phyloP scores from a whole-genome alignment of 768 basidiomycete genomes.

The Fomitopsis serialis region DNA sequence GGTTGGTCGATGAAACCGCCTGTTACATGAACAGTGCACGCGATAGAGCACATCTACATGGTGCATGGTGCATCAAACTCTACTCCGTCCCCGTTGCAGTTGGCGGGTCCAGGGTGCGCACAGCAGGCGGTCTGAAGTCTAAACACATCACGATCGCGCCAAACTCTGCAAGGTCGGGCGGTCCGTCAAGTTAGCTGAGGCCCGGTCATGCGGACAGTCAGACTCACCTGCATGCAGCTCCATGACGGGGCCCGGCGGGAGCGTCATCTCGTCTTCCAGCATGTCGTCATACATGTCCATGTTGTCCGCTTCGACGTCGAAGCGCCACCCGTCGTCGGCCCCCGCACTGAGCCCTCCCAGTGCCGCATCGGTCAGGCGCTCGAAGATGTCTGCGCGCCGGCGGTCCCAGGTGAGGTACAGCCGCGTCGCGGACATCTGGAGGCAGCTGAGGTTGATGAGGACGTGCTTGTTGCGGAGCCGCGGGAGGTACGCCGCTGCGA shows the following conservation, averaged over 20 bases:
- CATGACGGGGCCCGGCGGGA: neutral
- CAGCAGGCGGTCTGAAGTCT: neutral
- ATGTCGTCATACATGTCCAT: neutral
- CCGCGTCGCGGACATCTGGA: constrained; percentile 24
- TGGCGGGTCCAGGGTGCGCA: too few relatives aligned
- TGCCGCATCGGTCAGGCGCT: neutral
- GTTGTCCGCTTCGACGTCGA: neutral
- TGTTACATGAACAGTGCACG: too few relatives aligned
- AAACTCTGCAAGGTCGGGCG: neutral
- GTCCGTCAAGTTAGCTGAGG: neutral
- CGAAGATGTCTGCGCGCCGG: neutral
- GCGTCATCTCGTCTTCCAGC: neutral
- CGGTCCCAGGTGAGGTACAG: constrained; percentile 19
- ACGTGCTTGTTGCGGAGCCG: neutral
- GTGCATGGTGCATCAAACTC: too few relatives aligned
- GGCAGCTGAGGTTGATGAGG: constrained; percentile 18
- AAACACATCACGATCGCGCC: neutral
- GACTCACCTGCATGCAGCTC: neutral
- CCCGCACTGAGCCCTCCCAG: too few relatives aligned
- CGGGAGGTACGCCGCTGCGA: constrained; percentile 10
- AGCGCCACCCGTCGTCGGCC: neutral
- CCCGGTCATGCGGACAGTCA: neutral
- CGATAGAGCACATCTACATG: too few relatives aligned
- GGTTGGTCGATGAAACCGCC: too few relatives aligned
- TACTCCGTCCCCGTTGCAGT: too few relatives aligned